Percentiles rank a stretch among this genome's conserved stretches.
These are phyloP conservation scores for Oehlia diaphana DNA, from an alignment of 192 early-diverging fungal genomes.

Conservation along the genomic window DNA sequence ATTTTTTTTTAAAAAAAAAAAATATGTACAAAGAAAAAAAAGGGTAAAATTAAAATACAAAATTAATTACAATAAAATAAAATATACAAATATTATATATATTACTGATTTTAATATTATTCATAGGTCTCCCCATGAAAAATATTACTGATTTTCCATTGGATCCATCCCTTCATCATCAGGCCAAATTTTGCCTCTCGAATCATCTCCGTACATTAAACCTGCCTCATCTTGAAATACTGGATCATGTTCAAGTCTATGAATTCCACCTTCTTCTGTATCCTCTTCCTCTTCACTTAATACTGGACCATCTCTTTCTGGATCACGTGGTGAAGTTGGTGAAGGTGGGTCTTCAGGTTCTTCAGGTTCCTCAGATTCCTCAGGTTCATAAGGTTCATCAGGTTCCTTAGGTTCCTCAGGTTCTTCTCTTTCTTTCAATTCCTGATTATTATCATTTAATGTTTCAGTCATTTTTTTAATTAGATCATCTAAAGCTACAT, in stretches of 20 bases:
- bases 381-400: neutral
- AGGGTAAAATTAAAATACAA: no score
- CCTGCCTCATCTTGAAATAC: slow-evolving; percentile 15
- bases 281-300: slow-evolving; percentile 4
- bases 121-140: no score
- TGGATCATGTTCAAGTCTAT: neutral
- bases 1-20: no score
- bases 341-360: neutral
- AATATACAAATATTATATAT: no score
- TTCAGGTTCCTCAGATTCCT: neutral
- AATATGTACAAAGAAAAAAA: no score
- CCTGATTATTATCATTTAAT: neutral
- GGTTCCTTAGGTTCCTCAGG: neutral
- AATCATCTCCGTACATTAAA: neutral
- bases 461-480: neutral
- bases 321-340: neutral
- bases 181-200: neutral
- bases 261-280: neutral
- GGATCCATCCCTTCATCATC: slow-evolving; percentile 20
- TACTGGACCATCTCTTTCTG: neutral
- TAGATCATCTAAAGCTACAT: neutral
- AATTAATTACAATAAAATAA: no score
- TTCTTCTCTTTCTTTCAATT: neutral
- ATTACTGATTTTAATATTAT: no score
- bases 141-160: slow-evolving; percentile 6